Evolutionary conservation across 495 filamentous ascomycete species (phyloP), one percentile per base, ranked within the genome.

Genomic region (Aspergillus ellipticus): DNA sequence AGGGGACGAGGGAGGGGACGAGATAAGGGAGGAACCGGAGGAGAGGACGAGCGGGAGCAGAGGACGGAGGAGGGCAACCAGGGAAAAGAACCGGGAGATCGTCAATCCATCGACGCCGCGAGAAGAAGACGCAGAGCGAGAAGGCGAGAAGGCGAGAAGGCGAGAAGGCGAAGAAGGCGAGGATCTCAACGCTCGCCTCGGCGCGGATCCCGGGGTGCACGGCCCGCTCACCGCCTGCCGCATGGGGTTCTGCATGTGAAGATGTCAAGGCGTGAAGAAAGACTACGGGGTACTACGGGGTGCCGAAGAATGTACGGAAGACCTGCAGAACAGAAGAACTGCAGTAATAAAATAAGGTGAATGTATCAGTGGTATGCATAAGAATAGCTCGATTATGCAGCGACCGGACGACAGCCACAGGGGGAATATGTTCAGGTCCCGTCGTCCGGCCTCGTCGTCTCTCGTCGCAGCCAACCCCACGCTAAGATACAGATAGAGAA

Each of bases 401-500:
- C 6, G 43, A 55, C 39, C 45, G 43, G 49, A 56, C 13, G 47
- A 55, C 50, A 53, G 59, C 51, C 58, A 47, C 20, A 20, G 15
- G 29, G 45, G 29, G 28, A 28, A 29, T 63, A 68, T 63, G 57
- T 66, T 54, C 65, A 59, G 55, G 42, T 51, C 65, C 45, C 24
- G 52, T 55, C 45, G 51, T 42, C 56, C 17, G 45, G 58, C 48
- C 20, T 51, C 29, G 21, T 61, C 56, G 42, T 58, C 54, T 57
- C 59, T 62, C 56, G 53, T 60, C 50, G 49, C 49, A 42, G 55
- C 39, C 53, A 51, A 57, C 60, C 62, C 63, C 53, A 62, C 60
- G 69, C 69, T 76, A 76, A 73, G 74, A 69, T 76, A 76, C 72
- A 76, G 61, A 63, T 69, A 62, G 66, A 66, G 63, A 62, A 59